Percentiles rank a stretch among this genome's conserved stretches.
Evolutionary conservation across 805 yeast genomes (phyloP).

Genomic region (Ogataea sp.): DNA sequence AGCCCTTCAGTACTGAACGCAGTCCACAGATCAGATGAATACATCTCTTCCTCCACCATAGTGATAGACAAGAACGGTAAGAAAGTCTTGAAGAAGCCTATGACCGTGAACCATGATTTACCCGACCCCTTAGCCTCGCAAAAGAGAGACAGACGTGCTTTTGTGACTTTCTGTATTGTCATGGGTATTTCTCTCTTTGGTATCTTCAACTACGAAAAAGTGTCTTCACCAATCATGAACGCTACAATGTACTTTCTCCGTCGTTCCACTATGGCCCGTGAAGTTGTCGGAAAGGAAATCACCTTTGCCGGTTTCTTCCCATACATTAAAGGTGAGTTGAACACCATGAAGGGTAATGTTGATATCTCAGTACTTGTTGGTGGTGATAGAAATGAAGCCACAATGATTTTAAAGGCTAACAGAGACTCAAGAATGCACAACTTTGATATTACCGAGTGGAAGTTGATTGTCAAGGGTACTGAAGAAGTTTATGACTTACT

Average conservation of each 20-base stretch:
- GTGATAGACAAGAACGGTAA: slow-evolving; percentile 14
- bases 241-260: slow-evolving; percentile 83
- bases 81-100: slow-evolving; percentile 27
- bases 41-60: slow-evolving; percentile 12
- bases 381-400: slow-evolving; percentile 53
- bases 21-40: slow-evolving; percentile 7
- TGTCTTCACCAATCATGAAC: slow-evolving; percentile 79
- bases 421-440: slow-evolving; percentile 51
- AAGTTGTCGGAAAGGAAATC: slow-evolving; percentile 65
- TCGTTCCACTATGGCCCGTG: slow-evolving; percentile 58
- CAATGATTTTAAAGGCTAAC: slow-evolving; percentile 61
- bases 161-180: slow-evolving; percentile 43
- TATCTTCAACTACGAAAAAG: slow-evolving; percentile 89
- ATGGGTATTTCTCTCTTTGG: slow-evolving; percentile 51
- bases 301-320: slow-evolving; percentile 71
- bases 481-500: slow-evolving; percentile 34
- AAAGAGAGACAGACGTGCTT: slow-evolving; percentile 43
- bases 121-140: slow-evolving; percentile 69
- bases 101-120: slow-evolving; percentile 68
- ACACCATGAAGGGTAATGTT: slow-evolving; percentile 75
- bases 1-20: background rate
- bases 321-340: slow-evolving; percentile 81
- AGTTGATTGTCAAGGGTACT: slow-evolving; percentile 38
- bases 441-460: slow-evolving; percentile 59
- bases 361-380: slow-evolving; percentile 63